Conservation (phyloP, 352 stramenopile genomes). For the Phytopythium chamaehyphon region DNA sequence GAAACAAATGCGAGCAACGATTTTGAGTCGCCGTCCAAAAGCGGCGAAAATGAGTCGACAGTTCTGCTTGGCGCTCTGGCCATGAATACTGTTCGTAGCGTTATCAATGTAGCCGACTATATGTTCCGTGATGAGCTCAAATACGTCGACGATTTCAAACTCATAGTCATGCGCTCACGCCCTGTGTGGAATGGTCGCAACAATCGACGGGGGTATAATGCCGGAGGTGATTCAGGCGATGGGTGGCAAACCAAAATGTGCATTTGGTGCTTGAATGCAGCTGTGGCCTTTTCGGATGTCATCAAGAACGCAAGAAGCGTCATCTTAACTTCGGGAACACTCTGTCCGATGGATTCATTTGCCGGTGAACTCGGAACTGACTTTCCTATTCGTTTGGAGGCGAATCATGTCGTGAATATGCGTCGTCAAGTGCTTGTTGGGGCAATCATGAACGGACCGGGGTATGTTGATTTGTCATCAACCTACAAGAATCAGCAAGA, state of each 20-base stretch:
- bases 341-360: slow-evolving; percentile 89
- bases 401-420: slow-evolving; percentile 87
- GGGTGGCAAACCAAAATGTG: slow-evolving; percentile 73
- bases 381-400: slow-evolving; percentile 79
- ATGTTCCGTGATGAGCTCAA: slow-evolving; percentile 79
- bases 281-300: slow-evolving; percentile 81
- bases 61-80: slow-evolving; percentile 47
- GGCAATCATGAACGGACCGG: slow-evolving; percentile 60
- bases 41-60: slow-evolving; percentile 6
- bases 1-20: slow-evolving; percentile 10
- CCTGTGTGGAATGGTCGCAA: slow-evolving; percentile 3
- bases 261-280: slow-evolving; percentile 84
- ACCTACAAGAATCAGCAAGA: slow-evolving; percentile 84
- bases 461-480: slow-evolving; percentile 63
- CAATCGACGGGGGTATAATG: slow-evolving; percentile 13
- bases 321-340: slow-evolving; percentile 79
- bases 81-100: slow-evolving; percentile 46
- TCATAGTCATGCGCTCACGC: slow-evolving; percentile 48
- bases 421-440: slow-evolving; percentile 82
- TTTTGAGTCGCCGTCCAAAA: slow-evolving; percentile 6
- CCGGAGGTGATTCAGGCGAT: slow-evolving; percentile 4
- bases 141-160: slow-evolving; percentile 80
- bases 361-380: slow-evolving; percentile 72
- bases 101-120: slow-evolving; percentile 73
- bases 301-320: slow-evolving; percentile 58